Conservation (phyloP, 1,284 basidiomycete genomes). For the Grifola frondosa region DNA sequence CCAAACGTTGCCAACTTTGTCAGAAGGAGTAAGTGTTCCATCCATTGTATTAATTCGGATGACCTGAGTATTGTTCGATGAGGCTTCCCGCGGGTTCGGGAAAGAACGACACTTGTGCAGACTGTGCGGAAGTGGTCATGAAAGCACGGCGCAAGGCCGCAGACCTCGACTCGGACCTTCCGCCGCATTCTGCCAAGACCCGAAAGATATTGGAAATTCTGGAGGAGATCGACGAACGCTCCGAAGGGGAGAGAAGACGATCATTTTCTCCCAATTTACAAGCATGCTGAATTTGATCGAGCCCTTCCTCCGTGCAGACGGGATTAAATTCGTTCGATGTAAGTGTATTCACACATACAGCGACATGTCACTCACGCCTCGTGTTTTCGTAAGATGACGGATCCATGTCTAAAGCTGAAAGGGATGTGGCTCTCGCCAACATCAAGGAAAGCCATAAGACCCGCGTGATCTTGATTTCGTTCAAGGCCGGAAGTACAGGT, state of each 20-base stretch:
- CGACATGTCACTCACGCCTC: neutral
- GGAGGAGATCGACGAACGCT: slow-evolving; percentile 61
- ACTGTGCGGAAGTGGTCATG: slow-evolving; percentile 54
- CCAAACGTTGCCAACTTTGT: slow-evolving; percentile 73
- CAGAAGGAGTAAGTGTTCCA: slow-evolving; percentile 54
- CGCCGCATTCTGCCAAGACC: slow-evolving; percentile 85
- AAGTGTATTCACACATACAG: no score
- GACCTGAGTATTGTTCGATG: slow-evolving; percentile 1
- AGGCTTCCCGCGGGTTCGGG: slow-evolving; percentile 41
- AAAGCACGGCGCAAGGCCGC: slow-evolving; percentile 36
- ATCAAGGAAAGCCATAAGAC: slow-evolving; percentile 65
- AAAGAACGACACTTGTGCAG: slow-evolving; percentile 51
- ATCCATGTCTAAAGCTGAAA: slow-evolving; percentile 74
- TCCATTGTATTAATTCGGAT: neutral
- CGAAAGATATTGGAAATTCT: slow-evolving; percentile 80
- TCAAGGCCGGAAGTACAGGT: slow-evolving; percentile 94
- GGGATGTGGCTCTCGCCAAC: slow-evolving; percentile 71
- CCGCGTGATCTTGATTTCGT: slow-evolving; percentile 89
- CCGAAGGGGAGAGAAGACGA: slow-evolving; percentile 80
- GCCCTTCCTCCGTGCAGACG: slow-evolving; percentile 70
- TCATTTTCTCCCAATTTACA: slow-evolving; percentile 89
- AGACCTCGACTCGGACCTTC: slow-evolving; percentile 35
- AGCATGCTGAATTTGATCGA: slow-evolving; percentile 87
- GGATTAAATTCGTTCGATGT: slow-evolving; percentile 83
- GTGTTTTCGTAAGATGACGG: slow-evolving; percentile 72